Conservation (phyloP, 169 alveolate genomes). For the Miamiensis avidus region DNA sequence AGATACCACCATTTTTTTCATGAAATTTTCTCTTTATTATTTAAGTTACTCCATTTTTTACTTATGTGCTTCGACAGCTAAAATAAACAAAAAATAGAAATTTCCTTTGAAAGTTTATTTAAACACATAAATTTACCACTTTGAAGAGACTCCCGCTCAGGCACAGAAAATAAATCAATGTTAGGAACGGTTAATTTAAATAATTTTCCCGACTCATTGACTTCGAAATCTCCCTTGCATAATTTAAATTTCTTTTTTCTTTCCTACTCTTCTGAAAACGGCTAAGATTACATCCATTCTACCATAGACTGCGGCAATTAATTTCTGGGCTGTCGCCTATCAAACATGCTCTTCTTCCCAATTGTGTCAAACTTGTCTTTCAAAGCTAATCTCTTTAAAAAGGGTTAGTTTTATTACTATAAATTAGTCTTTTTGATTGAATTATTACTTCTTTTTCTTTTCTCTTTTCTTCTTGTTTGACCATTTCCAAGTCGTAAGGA, state of each 20-base stretch:
- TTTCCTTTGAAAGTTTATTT: no score
- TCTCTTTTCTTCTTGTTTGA: neutral
- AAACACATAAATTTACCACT: neutral
- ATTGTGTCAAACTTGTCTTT: neutral
- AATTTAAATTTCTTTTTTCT: no score
- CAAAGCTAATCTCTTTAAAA: neutral
- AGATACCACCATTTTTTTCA: neutral
- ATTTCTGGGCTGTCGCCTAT: neutral
- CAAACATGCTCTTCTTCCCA: neutral
- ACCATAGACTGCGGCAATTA: neutral
- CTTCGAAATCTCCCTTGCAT: neutral
- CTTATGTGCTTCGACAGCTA: neutral
- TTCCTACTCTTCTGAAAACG: neutral
- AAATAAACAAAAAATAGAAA: no score
- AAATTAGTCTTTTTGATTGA: no score
- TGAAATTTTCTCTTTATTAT: neutral
- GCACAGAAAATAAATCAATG: neutral
- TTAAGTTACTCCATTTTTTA: no score
- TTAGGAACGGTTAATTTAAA: neutral
- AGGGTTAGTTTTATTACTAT: no score
- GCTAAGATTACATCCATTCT: neutral
- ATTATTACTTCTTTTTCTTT: neutral
- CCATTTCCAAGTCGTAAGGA: neutral
- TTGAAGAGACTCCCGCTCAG: neutral
- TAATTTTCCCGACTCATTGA: neutral